Conservation (phyloP, 306 rosid genomes). For the Prunus davidiana region DNA sequence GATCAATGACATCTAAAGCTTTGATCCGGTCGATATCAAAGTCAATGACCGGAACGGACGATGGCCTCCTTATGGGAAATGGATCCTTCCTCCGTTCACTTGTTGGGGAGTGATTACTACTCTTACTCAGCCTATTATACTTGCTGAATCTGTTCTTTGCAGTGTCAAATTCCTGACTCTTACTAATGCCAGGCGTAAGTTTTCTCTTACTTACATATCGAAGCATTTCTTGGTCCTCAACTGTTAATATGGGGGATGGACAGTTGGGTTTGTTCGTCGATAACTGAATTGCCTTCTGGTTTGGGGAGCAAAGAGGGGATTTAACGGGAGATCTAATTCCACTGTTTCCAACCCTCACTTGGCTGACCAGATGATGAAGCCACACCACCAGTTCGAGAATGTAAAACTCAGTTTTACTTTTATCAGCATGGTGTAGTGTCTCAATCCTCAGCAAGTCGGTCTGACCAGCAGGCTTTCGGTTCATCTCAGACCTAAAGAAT, state of each 20-base stretch:
- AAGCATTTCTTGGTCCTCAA: slow-evolving; percentile 95
- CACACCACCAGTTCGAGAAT: slow-evolving; percentile 87
- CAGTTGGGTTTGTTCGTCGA: slow-evolving; percentile 47
- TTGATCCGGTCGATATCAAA: slow-evolving; percentile 66
- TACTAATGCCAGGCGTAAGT: slow-evolving; percentile 86
- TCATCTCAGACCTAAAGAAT: slow-evolving; percentile 64
- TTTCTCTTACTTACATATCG: slow-evolving; percentile 74
- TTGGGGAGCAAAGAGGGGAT: slow-evolving; percentile 80
- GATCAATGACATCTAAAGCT: slow-evolving; percentile 78
- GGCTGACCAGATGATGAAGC: slow-evolving; percentile 90
- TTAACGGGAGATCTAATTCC: slow-evolving; percentile 89
- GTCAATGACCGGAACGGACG: slow-evolving; percentile 75
- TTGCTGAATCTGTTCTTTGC: slow-evolving; percentile 66
- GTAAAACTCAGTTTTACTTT: slow-evolving; percentile 69
- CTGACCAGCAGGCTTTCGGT: slow-evolving; percentile 70
- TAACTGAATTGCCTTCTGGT: slow-evolving; percentile 44
- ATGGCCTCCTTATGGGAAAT: slow-evolving; percentile 58
- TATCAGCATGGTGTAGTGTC: slow-evolving; percentile 93
- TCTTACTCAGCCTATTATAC: slow-evolving; percentile 81
- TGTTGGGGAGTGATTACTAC: slow-evolving; percentile 86
- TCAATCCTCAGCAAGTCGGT: slow-evolving; percentile 74
- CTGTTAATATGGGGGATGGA: slow-evolving; percentile 56
- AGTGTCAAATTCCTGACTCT: slow-evolving; percentile 89
- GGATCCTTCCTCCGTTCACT: slow-evolving; percentile 52
- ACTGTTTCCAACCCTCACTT: slow-evolving; percentile 61